Evolutionary conservation across 768 basidiomycete genomes (phyloP), one percentile per base, ranked within the genome.

Genomic region (Tulasnella sp.): DNA sequence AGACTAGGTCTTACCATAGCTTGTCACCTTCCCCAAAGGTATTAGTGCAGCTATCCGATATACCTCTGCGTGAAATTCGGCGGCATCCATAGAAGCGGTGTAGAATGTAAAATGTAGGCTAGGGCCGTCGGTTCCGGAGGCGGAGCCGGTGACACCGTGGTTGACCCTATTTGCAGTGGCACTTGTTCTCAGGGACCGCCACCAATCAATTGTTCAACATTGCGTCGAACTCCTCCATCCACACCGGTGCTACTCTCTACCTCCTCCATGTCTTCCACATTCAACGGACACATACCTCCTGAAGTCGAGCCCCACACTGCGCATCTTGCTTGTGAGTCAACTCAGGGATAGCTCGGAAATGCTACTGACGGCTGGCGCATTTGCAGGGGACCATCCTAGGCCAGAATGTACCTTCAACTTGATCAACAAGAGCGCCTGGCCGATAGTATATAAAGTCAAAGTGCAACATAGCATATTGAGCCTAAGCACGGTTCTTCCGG

Each of bases 1-100:
- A n/a, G 79, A 3, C n/a, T n/a, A 14, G 31, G 3, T 12, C 86
- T 12, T 81, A 93, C 94, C 93, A 83, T 96, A 96, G 76, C 90
- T 93, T 0, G 94, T 95, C 12, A 95, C 93, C 83, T 88, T 89
- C 81, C 88, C 88, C 22, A 85, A 84, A 16, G 94, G 94, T 76
- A 96, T 94, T 80, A 88, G 89, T 75, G 93, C 89, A 37, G 94
- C 91, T 48, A 90, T 87, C 44, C 92, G 88, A 81, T 95, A 95
- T 6, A 95, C 94, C 92, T 94, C 84, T 14, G 72, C 90, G 78
- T 92, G 91, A 82, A 92, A 92, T 84, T 91, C 90, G 60, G 90
- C 91, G 48, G 87, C 88, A 81, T 92, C 91, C 89, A 92, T 91
- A 1, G 40, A 74, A 28, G 73, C 40, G 8, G 16, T 18, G 31